These are phyloP conservation scores for Vaccinium vitisidaea DNA, from an alignment of 148 eudicot genomes.

Conservation along the genomic window DNA sequence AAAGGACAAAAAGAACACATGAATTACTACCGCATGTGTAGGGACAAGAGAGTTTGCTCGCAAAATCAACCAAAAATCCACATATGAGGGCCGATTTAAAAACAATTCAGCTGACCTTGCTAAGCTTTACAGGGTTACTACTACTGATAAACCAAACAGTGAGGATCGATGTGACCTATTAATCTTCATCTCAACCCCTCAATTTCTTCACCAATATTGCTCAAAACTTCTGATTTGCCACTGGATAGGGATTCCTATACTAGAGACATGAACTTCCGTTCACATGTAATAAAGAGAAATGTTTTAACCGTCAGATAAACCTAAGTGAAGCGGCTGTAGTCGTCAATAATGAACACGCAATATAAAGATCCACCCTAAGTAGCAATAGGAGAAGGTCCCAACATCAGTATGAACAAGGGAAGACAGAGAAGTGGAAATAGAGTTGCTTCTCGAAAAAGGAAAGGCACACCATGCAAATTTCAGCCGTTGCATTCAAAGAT, in stretches of 20 bases:
- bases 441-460: not conserved
- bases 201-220: not conserved
- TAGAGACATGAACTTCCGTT: not conserved
- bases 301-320: not conserved
- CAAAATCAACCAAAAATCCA: conserved; percentile 4
- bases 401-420: not conserved
- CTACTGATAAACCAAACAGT: not conserved
- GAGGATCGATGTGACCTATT: not conserved
- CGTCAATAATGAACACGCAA: not conserved
- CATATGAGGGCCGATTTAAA: not conserved
- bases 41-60: not conserved
- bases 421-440: not conserved
- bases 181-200: not conserved
- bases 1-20: not conserved
- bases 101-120: not conserved
- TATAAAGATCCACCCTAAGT: not conserved
- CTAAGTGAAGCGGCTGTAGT: not conserved
- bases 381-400: not conserved
- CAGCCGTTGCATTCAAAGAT: not conserved
- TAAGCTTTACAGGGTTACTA: not conserved
- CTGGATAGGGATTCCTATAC: not conserved
- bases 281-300: not conserved
- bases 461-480: not conserved
- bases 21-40: not conserved
- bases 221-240: not conserved